Conservation (phyloP, 148 eudicot genomes). For the Vaccinium corymbosum region DNA sequence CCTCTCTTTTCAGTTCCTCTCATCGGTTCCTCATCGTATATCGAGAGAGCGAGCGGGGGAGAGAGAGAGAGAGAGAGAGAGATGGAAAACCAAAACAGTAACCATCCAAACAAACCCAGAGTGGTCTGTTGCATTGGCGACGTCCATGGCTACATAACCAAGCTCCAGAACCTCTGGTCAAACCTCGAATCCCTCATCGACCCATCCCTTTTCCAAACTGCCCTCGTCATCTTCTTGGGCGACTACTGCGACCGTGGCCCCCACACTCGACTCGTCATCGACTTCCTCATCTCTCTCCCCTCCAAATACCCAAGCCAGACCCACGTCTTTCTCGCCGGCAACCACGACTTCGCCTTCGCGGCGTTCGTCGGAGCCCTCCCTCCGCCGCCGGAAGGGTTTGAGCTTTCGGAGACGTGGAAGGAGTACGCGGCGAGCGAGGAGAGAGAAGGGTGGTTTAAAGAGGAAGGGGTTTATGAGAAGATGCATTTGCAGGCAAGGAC, state of each 20-base stretch:
- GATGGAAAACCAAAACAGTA: slow-evolving; percentile 12
- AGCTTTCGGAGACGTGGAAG: slow-evolving; percentile 55
- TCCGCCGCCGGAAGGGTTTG: slow-evolving; percentile 43
- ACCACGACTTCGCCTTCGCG: slow-evolving; percentile 78
- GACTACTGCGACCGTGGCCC: slow-evolving; percentile 97
- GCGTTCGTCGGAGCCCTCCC: slow-evolving; percentile 65
- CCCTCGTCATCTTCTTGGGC: slow-evolving; percentile 70
- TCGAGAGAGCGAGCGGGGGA: neutral
- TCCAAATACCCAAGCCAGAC: slow-evolving; percentile 61
- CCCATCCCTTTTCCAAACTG: slow-evolving; percentile 51
- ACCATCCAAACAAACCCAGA: slow-evolving; percentile 20
- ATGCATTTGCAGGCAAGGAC: slow-evolving; percentile 91
- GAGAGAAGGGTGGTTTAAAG: slow-evolving; percentile 88
- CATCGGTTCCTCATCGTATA: neutral
- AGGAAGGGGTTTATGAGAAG: slow-evolving; percentile 49
- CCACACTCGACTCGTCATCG: slow-evolving; percentile 54
- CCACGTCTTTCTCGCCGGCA: slow-evolving; percentile 76
- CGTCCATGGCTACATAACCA: slow-evolving; percentile 65
- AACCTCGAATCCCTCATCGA: slow-evolving; percentile 51
- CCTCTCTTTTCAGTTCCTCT: neutral
- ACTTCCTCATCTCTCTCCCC: slow-evolving; percentile 58
- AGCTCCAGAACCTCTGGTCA: slow-evolving; percentile 68
- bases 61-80: slow-evolving; percentile 1
- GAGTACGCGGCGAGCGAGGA: slow-evolving; percentile 69
- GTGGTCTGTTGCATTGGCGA: slow-evolving; percentile 75